phyloP scores from a whole-genome alignment of 1,139 yeast genomes.

The Taiozyma sp. region DNA sequence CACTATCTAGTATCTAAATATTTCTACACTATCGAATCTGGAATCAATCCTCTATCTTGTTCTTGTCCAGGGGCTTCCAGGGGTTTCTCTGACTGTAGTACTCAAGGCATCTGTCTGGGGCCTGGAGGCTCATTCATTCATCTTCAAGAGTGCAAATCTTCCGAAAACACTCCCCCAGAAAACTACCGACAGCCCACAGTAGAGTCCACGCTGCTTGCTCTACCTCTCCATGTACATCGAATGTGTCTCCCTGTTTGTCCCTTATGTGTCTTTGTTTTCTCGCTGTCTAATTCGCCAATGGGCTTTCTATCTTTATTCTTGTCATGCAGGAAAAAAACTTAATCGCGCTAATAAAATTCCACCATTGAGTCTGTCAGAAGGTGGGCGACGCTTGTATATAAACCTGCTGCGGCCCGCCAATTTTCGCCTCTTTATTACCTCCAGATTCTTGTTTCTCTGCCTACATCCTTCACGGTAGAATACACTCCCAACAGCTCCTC shows the following conservation, averaged over 20 bases:
- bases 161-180: neutral
- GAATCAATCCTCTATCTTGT: no score
- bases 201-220: neutral
- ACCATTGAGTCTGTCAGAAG: neutral
- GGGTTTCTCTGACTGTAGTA: no score
- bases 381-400: neutral
- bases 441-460: neutral
- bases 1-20: neutral
- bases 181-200: neutral
- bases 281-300: neutral
- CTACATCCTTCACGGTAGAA: neutral
- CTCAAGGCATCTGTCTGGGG: neutral
- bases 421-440: neutral
- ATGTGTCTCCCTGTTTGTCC: neutral
- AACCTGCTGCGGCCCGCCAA: neutral
- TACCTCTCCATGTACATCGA: neutral
- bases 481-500: neutral
- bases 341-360: neutral
- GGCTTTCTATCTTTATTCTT: neutral
- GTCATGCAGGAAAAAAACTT: neutral
- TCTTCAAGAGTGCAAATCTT: no score
- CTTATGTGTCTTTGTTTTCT: neutral
- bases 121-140: neutral
- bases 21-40: neutral
- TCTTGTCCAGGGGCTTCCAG: no score